Base-by-base conservation (phyloP, 2,329 filamentous ascomycete genomes). In the Cadophora gregata region DNA sequence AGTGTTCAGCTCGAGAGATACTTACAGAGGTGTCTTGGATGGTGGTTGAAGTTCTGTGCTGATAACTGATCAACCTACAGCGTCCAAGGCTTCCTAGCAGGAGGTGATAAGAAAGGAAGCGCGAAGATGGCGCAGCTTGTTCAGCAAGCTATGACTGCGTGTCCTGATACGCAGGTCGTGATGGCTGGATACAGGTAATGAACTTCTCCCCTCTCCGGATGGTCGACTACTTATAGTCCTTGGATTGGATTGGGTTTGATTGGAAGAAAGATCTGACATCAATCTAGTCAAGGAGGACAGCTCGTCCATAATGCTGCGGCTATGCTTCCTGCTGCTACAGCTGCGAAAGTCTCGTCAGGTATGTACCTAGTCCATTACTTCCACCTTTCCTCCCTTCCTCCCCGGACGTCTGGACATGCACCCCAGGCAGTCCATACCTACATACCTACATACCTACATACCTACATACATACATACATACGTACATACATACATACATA, bases 21-120 rank as follows among this genome's bases (percentile, higher is more conserved):
- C n/a, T n/a, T n/a, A n/a, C n/a, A n/a, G n/a, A n/a, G n/a, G n/a
- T n/a, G n/a, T n/a, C n/a, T n/a, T n/a, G n/a, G n/a, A n/a, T n/a
- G n/a, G n/a, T n/a, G n/a, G n/a, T n/a, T n/a, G n/a, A n/a, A n/a
- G n/a, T n/a, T n/a, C n/a, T n/a, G n/a, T n/a, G n/a, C n/a, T 16
- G 51, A 21, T 2, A 16, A 24, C 31, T 56, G 31, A 56, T 24
- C 38, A 9, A 5, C 16, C 9, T 21, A 14, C n/a, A 56, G 53
- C 33, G 50, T 63, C 31, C 53, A 48, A 55, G 66, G 84, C 0
- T 84, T 83, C 68, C 72, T 83, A 9, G 77, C 76, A 14, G 81
- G 82, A 7, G 84, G 84, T 1, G 82, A 84, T 68, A 70, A 73
- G 4, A 73, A 64, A 10, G 83, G 84, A 9, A 81, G 80, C 64